Percentiles rank a stretch among this genome's conserved stretches.
Evolutionary conservation across 2,329 filamentous ascomycete species (phyloP).

Genomic region (Akanthomyces muscarius): DNA sequence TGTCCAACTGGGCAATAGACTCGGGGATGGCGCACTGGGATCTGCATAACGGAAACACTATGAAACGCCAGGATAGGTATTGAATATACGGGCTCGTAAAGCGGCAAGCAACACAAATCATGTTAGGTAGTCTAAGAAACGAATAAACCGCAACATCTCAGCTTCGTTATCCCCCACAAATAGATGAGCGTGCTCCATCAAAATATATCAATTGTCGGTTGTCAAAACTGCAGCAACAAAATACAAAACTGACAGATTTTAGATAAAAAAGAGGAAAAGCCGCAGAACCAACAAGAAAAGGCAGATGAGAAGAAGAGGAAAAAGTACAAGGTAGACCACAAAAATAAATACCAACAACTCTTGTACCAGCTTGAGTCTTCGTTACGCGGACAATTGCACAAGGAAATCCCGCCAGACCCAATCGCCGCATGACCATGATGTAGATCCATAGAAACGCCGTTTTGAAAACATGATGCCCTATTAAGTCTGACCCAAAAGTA

Average conservation of each 20-base stretch:
- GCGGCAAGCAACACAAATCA: neutral
- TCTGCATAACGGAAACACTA: neutral
- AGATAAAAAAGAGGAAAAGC: constrained; percentile 6
- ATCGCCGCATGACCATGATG: constrained; percentile 40
- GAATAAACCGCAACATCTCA: constrained; percentile 5
- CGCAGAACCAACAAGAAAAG: constrained; percentile 4
- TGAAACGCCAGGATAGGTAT: neutral
- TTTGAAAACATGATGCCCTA: constrained; percentile 35
- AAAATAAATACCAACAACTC: constrained; percentile 18
- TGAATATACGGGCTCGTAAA: neutral
- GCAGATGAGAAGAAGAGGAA: constrained; percentile 14
- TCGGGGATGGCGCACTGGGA: constrained; percentile 42
- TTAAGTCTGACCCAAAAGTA: constrained; percentile 33
- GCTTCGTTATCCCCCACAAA: neutral
- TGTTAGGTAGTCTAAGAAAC: constrained; percentile 3
- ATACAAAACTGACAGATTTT: constrained; percentile 1
- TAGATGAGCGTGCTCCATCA: constrained; percentile 8
- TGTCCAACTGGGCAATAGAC: constrained; percentile 64
- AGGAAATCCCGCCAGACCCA: constrained; percentile 29
- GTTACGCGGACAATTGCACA: constrained; percentile 22
- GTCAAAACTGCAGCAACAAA: constrained; percentile 11
- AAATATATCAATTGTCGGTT: constrained; percentile 14
- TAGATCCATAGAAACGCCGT: constrained; percentile 37
- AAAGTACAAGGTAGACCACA: constrained; percentile 22
- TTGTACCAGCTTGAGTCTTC: constrained; percentile 15